Evolutionary conservation across 805 yeast genomes (phyloP), one percentile per base, ranked within the genome.

Genomic region (Cyberlindnera americana): DNA sequence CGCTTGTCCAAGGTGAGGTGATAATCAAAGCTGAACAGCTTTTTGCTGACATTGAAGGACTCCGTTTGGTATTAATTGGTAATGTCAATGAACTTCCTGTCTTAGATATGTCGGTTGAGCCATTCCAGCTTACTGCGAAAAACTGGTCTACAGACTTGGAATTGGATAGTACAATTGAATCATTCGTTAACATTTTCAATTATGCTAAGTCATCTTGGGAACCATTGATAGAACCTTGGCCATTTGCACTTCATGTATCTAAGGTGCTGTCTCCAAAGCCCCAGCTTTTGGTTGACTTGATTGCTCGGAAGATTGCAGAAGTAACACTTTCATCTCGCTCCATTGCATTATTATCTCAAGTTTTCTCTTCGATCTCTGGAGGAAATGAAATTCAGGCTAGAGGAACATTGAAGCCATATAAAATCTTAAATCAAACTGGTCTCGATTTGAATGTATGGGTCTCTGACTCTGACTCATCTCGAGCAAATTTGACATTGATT

Each of bases 161-260:
- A 50, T 84, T 87, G 1, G 79, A 78, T 41, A 69, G 83, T 0
- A 73, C 75, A 19, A 60, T 89, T 25, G 84, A 78, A 44, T 71
- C 88, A 1, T 75, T 67, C 44, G 73, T 84, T 9, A 89, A 87
- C 59, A 77, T 87, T 16, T 90, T 84, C 68, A 89, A 89, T 59
- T 90, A 90, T 59, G 77, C 96, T 0, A 78, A 84, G 46, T 89
- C 96, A 3, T 75, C 88, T 0, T 90, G 99, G 98, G 98, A 93
- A 54, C 97, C 99, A 0, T 66, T 93, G 33, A 60, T 93, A 35
- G 99, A 93, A 54, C 82, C 91, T 0, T 84, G 95, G 85, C 81
- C 87, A 6, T 67, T 91, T 36, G 79, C 87, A 0, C 62, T 86
- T 11, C 87, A 84, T 57, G 77, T 83, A 2, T 69, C 85, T 1